Percentiles rank a stretch among this genome's conserved stretches.
phyloP scores from a whole-genome alignment of 768 basidiomycete species.

The Kwoniella mangroviensis region DNA sequence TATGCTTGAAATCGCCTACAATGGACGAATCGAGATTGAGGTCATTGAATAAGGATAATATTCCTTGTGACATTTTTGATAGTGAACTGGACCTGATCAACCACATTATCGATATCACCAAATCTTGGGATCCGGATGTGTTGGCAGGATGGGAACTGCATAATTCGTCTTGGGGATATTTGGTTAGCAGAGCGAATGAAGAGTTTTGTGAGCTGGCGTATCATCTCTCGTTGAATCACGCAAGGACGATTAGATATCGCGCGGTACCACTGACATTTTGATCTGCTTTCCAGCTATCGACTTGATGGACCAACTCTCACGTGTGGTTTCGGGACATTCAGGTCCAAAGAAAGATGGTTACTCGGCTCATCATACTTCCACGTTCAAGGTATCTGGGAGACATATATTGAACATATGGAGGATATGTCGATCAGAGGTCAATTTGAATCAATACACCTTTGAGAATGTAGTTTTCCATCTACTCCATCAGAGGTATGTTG shows the following conservation, averaged over 20 bases:
- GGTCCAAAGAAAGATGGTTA: constrained; percentile 62
- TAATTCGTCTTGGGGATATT: constrained; percentile 85
- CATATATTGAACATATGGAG: constrained; percentile 94
- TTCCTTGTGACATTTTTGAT: constrained; percentile 60
- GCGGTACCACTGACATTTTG: constrained; percentile 22
- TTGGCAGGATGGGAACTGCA: constrained; percentile 92
- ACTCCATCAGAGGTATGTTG: constrained; percentile 70
- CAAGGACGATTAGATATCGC: no score
- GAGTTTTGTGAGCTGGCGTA: constrained; percentile 44
- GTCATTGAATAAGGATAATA: constrained; percentile 58
- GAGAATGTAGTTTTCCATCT: constrained; percentile 88
- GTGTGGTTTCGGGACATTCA: constrained; percentile 64
- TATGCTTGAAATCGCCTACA: constrained; percentile 41
- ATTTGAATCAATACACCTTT: constrained; percentile 77
- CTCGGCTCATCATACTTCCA: constrained; percentile 74
- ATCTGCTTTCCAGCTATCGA: constrained; percentile 65
- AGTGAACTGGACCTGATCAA: constrained; percentile 83
- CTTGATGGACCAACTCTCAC: constrained; percentile 72
- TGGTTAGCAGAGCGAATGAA: constrained; percentile 67
- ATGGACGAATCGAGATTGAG: constrained; percentile 36
- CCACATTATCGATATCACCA: constrained; percentile 70
- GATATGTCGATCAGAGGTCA: constrained; percentile 83
- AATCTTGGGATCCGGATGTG: constrained; percentile 86
- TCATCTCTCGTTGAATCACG: not conserved
- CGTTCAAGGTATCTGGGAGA: constrained; percentile 80